Base-by-base conservation (phyloP, 2,329 filamentous ascomycete genomes). In the Calonectria naviculata region DNA sequence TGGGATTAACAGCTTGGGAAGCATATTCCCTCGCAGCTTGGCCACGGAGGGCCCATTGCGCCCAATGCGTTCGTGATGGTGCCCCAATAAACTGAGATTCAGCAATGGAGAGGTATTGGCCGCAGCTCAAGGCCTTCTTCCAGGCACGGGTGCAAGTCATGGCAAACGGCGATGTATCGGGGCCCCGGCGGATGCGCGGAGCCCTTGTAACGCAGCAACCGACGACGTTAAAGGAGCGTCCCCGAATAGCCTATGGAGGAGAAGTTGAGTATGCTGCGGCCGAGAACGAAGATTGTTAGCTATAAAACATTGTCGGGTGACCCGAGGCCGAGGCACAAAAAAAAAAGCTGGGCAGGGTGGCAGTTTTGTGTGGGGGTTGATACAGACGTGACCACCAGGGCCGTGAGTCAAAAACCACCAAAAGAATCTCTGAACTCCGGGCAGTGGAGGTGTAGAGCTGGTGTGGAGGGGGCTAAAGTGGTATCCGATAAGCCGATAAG, bases 121-220 rank as follows among this genome's bases (percentile, higher is more conserved):
- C 74, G 73, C 76, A 78, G 62, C 77, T 74, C 60, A 73, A 75
- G n/a, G 75, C 83, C 78, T 82, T 85, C 74, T 83, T 86, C 81
- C 81, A 83, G 74, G 81, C 80, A 75, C 67, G 77, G 79, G 79
- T 80, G 80, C 83, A 80, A 73, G 80, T 84, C 86, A 87, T 87
- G 76, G 46, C 69, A 76, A 76, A 56, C 71, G 66, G 72, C 52
- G 62, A 75, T 71, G 68, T 56, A 38, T 67, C 65, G 65, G 52
- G 64, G 62, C 72, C 52, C 62, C 56, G 41, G 46, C 38, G 29
- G 60, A 52, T 38, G 36, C 52, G 24, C 38, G 49, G 28, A 63
- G 34, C 56, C 56, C 56, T 61, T n/a, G 38, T 58, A n/a, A 58
- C 49, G 49, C 29, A 64, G 34, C 29, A 61, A 49, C 58, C 54